Evolutionary conservation across 1,139 yeast species (phyloP).

Genomic region (Pichia sp.): DNA sequence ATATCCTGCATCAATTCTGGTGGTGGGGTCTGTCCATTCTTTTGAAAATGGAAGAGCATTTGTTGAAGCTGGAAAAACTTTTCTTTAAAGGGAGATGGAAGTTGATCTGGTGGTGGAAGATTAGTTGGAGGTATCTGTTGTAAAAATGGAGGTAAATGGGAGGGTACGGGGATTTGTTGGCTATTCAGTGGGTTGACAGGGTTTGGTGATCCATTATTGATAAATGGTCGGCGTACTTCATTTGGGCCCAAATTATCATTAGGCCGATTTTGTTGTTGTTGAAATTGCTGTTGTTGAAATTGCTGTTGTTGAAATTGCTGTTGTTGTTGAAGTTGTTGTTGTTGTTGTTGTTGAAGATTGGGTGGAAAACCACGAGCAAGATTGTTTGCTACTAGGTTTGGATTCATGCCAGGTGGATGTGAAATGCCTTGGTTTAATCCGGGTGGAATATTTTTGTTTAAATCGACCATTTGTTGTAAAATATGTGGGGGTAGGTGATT

Average conservation of each 20-base stretch:
- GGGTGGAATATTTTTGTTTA: neutral
- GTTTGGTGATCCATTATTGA: no score
- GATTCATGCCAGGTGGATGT: conserved; percentile 1
- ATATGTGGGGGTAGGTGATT: conserved; percentile 7
- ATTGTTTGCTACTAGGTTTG: no score
- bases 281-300: neutral
- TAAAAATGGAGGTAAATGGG: neutral
- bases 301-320: neutral
- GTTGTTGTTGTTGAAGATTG: neutral
- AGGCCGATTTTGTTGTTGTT: neutral
- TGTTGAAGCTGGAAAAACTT: conserved; percentile 15
- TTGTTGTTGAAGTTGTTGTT: no score
- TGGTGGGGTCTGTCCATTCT: conserved; percentile 17
- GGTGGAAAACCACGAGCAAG: no score
- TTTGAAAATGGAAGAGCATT: conserved; percentile 13
- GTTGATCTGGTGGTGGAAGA: conserved; percentile 17
- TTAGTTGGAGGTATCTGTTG: neutral
- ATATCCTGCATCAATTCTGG: conserved; percentile 15
- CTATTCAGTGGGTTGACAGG: neutral
- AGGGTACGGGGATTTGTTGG: neutral
- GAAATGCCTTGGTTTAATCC: no score
- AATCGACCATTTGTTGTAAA: conserved; percentile 1
- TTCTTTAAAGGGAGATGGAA: conserved; percentile 15
- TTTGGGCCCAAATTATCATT: neutral
- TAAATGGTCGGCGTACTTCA: neutral